Conservation (phyloP, 352 stramenopile species). For the Globisporangium yorkense region DNA sequence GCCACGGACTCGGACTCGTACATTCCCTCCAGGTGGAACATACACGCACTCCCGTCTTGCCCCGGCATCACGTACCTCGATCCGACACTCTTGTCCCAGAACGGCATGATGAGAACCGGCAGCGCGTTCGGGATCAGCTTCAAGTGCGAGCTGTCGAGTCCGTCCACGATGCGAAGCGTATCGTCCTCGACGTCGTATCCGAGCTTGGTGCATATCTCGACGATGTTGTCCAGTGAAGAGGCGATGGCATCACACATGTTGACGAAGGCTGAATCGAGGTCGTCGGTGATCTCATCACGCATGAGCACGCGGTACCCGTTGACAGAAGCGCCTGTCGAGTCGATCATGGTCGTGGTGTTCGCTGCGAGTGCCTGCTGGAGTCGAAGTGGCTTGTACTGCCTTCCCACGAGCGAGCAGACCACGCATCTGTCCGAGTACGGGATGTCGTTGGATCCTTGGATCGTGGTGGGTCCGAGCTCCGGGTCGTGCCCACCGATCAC, state of each 20-base stretch:
- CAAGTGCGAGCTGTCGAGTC: conserved; percentile 7
- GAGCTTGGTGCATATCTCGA: conserved; percentile 18
- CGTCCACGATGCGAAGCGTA: conserved; percentile 20
- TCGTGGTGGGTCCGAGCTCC: background rate
- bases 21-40: conserved; percentile 18
- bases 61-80: conserved; percentile 19
- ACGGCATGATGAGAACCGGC: conserved; percentile 23
- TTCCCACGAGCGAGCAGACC: conserved; percentile 6
- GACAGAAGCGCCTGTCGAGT: conserved; percentile 6
- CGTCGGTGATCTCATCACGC: conserved; percentile 6
- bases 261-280: conserved; percentile 3
- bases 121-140: conserved; percentile 17
- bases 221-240: conserved; percentile 18
- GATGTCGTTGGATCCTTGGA: conserved; percentile 5
- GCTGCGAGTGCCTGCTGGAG: conserved; percentile 3
- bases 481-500: background rate
- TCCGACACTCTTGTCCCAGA: conserved; percentile 13
- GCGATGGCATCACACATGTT: conserved; percentile 16
- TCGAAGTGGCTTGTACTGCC: conserved; percentile 14
- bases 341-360: conserved; percentile 8
- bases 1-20: conserved; percentile 11
- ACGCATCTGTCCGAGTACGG: conserved; percentile 11
- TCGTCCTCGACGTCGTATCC: conserved; percentile 25
- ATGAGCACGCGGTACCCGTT: conserved; percentile 12
- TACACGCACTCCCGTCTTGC: conserved; percentile 22